Evolutionary conservation across 768 basidiomycete genomes (phyloP).

Genomic region (Rhodotorula sphaerocarpa): DNA sequence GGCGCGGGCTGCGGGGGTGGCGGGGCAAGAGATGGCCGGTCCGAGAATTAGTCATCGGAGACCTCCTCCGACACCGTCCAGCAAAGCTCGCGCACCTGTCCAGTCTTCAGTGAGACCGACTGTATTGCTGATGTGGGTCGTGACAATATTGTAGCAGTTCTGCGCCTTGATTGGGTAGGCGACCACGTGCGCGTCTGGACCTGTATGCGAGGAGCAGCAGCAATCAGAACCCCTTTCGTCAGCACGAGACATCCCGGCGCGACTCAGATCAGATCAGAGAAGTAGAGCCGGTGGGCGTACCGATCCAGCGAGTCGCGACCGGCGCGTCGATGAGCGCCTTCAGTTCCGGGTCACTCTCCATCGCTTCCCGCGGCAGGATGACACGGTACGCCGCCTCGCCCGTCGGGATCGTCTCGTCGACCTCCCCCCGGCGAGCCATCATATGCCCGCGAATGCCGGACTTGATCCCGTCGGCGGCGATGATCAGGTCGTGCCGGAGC

Average conservation of each 20-base stretch:
- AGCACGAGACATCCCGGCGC: too few species aligned
- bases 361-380: slow-evolving; percentile 41
- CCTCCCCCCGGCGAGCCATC: slow-evolving; percentile 42
- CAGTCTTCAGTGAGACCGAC: slow-evolving; percentile 40
- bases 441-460: slow-evolving; percentile 42
- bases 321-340: slow-evolving; percentile 42
- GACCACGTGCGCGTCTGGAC: slow-evolving; percentile 21
- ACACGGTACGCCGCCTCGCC: slow-evolving; percentile 48
- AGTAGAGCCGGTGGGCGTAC: slow-evolving; percentile 13
- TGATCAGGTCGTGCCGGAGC: slow-evolving; percentile 43
- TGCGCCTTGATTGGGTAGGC: slow-evolving; percentile 46
- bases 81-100: slow-evolving; percentile 41
- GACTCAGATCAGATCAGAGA: too few species aligned
- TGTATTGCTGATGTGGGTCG: slow-evolving; percentile 46
- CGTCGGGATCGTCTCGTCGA: slow-evolving; percentile 40
- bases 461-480: slow-evolving; percentile 47
- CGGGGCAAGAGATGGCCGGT: not conserved
- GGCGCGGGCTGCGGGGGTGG: not conserved
- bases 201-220: too few species aligned
- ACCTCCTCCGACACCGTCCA: too few species aligned
- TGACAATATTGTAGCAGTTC: slow-evolving; percentile 46
- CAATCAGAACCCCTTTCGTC: too few species aligned
- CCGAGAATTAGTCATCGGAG: not conserved
- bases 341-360: slow-evolving; percentile 44
- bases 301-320: slow-evolving; percentile 46